A percentile compares a stretch with the other conserved stretches of the same genome.
Evolutionary conservation across 306 rosid species (phyloP).

Genomic region (Glycine soja): DNA sequence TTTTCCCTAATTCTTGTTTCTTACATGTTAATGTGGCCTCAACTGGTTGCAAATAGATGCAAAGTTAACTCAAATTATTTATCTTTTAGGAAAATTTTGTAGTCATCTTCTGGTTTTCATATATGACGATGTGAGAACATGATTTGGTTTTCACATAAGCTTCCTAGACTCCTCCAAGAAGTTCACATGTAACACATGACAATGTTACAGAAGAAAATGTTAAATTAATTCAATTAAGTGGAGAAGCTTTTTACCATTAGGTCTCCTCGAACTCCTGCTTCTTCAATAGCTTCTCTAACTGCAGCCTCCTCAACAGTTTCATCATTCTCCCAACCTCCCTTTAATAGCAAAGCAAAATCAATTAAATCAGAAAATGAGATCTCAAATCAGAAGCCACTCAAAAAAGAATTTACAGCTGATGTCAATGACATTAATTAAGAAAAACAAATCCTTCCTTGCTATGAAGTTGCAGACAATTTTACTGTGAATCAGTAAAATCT

Average conservation of each 20-base stretch:
- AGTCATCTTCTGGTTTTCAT: not conserved
- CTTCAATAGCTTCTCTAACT: slow-evolving; percentile 75
- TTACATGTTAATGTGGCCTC: not conserved
- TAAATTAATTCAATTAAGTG: not conserved
- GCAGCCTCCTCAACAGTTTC: slow-evolving; percentile 81
- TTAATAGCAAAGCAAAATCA: slow-evolving; percentile 36
- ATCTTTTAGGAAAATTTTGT: not conserved
- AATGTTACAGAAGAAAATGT: not conserved
- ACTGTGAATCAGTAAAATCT: slow-evolving; percentile 11
- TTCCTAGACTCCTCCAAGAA: slow-evolving; percentile 34
- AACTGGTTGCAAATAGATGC: slow-evolving; percentile 6
- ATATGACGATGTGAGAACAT: slow-evolving; percentile 1
- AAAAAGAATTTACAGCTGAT: not conserved
- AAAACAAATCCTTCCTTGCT: slow-evolving; percentile 1
- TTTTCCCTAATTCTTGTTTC: not conserved
- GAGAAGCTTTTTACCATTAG: slow-evolving; percentile 56
- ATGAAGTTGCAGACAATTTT: not conserved
- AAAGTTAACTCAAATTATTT: not conserved
- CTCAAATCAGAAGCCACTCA: too few relatives aligned
- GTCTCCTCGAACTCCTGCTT: slow-evolving; percentile 79
- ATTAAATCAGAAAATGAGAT: slow-evolving; percentile 36
- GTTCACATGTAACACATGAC: not conserved
- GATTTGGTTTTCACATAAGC: slow-evolving; percentile 22
- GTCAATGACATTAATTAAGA: slow-evolving; percentile 1
- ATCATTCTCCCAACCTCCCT: slow-evolving; percentile 90